Evolutionary conservation across 495 filamentous ascomycete species (phyloP).

Genomic region (Lichina pygmaea): DNA sequence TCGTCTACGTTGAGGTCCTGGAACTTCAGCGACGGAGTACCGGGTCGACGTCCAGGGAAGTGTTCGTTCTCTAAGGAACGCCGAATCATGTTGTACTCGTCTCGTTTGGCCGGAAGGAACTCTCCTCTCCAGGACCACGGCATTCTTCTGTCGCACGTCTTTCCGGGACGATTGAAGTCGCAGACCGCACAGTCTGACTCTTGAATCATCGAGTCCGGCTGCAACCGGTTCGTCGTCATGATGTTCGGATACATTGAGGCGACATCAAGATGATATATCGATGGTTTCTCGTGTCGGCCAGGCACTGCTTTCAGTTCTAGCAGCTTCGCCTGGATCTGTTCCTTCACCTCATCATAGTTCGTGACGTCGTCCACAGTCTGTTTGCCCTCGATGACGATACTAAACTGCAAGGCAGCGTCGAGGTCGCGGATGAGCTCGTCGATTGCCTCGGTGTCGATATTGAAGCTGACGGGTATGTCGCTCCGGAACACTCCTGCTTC

Average conservation of each 20-base stretch:
- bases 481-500: conserved; percentile 92
- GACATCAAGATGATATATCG: conserved; percentile 95
- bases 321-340: conserved; percentile 50
- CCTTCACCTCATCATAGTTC: conserved; percentile 83
- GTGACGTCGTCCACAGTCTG: conserved; percentile 73
- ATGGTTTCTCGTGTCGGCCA: conserved; percentile 54
- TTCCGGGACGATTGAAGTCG: conserved; percentile 94
- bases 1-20: conserved; percentile 62
- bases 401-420: conserved; percentile 76
- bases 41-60: conserved; percentile 54
- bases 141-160: conserved; percentile 82
- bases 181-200: conserved; percentile 93
- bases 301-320: conserved; percentile 53
- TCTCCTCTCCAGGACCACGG: conserved; percentile 98
- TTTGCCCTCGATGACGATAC: conserved; percentile 80
- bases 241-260: conserved; percentile 99
- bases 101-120: conserved; percentile 80
- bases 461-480: conserved; percentile 85
- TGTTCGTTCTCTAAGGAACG: conserved; percentile 77
- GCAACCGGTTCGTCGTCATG: conserved; percentile 96
- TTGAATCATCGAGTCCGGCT: conserved; percentile 92
- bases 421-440: conserved; percentile 73
- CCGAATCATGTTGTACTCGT: conserved; percentile 98
- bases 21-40: conserved; percentile 43
- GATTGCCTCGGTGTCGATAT: conserved; percentile 58